These are phyloP conservation scores for Pythium monospermum DNA, from an alignment of 352 stramenopile genomes.

Conservation along the genomic window DNA sequence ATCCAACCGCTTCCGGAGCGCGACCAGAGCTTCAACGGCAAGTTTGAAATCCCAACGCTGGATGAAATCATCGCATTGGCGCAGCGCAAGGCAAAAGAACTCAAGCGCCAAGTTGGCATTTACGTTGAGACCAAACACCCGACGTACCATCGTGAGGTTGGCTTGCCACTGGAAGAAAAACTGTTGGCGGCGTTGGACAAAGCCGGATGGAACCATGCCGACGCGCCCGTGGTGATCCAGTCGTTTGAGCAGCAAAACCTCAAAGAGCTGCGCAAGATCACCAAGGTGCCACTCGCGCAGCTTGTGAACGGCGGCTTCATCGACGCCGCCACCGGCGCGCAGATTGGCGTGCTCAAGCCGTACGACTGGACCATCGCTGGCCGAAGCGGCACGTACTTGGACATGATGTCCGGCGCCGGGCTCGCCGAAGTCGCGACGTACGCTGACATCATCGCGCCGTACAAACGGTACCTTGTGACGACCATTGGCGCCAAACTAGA, in stretches of 20 bases:
- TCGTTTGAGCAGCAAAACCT: slow-evolving; percentile 77
- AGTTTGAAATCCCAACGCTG: slow-evolving; percentile 88
- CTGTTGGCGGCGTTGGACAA: slow-evolving; percentile 65
- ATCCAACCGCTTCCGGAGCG: slow-evolving; percentile 76
- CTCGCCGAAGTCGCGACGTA: slow-evolving; percentile 60
- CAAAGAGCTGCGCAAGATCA: slow-evolving; percentile 52
- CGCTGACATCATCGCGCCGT: slow-evolving; percentile 57
- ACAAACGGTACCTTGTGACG: slow-evolving; percentile 76
- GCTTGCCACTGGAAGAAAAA: slow-evolving; percentile 71
- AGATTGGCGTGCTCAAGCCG: slow-evolving; percentile 41
- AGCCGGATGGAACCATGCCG: slow-evolving; percentile 60
- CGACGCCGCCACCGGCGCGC: slow-evolving; percentile 49
- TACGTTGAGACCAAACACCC: slow-evolving; percentile 89
- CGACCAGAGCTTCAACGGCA: slow-evolving; percentile 73
- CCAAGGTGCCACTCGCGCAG: slow-evolving; percentile 77
- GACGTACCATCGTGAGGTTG: slow-evolving; percentile 62
- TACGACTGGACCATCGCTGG: slow-evolving; percentile 70
- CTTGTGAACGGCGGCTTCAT: slow-evolving; percentile 58
- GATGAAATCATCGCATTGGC: slow-evolving; percentile 85
- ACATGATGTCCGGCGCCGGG: slow-evolving; percentile 48
- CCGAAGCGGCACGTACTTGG: slow-evolving; percentile 41
- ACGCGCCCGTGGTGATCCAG: slow-evolving; percentile 66
- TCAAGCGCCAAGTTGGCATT: slow-evolving; percentile 66
- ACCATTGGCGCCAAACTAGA: slow-evolving; percentile 31
- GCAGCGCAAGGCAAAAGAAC: slow-evolving; percentile 52